These are phyloP conservation scores for Globisporangium apiculatum DNA, from an alignment of 352 stramenopile genomes.

Conservation along the genomic window DNA sequence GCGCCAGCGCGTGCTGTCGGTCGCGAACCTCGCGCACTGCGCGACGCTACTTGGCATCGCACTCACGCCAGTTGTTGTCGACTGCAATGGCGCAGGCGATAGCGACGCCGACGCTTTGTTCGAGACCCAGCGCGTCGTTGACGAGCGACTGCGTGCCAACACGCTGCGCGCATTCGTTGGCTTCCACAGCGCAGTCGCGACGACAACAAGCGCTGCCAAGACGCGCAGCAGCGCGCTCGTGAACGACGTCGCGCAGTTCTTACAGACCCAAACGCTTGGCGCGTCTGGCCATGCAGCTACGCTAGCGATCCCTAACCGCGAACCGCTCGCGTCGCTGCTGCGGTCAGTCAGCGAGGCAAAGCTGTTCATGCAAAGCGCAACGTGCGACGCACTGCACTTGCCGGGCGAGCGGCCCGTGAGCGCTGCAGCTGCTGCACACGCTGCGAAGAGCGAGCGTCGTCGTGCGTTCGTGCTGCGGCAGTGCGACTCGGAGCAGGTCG, in stretches of 20 bases:
- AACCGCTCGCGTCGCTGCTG: constrained; percentile 38
- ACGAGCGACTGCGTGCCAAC: constrained; percentile 44
- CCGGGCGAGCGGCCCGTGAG: constrained; percentile 36
- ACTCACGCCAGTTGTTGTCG: constrained; percentile 3
- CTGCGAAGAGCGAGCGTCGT: not conserved
- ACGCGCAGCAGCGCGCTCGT: constrained; percentile 24
- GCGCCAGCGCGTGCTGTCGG: constrained; percentile 48
- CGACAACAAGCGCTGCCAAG: constrained; percentile 18
- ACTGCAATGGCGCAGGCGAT: constrained; percentile 6
- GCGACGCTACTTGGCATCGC: constrained; percentile 31
- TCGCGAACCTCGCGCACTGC: constrained; percentile 49
- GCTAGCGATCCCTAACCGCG: constrained; percentile 26
- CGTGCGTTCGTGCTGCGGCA: constrained; percentile 33
- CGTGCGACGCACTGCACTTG: constrained; percentile 46
- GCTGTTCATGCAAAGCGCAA: constrained; percentile 61
- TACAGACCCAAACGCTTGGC: constrained; percentile 11
- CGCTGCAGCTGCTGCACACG: constrained; percentile 1
- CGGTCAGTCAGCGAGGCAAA: constrained; percentile 30
- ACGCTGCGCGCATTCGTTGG: constrained; percentile 65
- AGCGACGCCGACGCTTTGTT: not conserved
- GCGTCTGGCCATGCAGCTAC: not conserved
- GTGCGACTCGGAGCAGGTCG: constrained; percentile 43
- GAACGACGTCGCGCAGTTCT: constrained; percentile 24
- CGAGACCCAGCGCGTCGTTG: constrained; percentile 16
- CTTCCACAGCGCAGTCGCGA: constrained; percentile 54